Evolutionary conservation across 2,329 filamentous ascomycete species (phyloP).

Genomic region (Pseudopyricularia cyperi): DNA sequence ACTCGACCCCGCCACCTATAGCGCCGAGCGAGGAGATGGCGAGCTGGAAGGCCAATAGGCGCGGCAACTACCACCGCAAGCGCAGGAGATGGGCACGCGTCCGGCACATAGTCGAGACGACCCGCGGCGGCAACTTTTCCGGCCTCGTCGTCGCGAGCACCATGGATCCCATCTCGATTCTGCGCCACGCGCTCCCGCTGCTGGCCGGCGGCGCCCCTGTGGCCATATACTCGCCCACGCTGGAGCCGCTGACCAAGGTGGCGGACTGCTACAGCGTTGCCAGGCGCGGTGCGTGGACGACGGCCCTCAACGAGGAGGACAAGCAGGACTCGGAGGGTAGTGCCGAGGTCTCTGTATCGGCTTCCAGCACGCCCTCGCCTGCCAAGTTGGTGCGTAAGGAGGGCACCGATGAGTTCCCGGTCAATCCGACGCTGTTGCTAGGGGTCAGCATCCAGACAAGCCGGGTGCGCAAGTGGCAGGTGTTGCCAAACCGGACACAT

Average conservation of each 20-base stretch:
- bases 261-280: constrained; percentile 77
- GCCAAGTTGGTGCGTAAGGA: constrained; percentile 38
- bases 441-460: constrained; percentile 72
- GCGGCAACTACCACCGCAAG: constrained; percentile 82
- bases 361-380: constrained; percentile 32
- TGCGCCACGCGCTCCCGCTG: constrained; percentile 65
- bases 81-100: constrained; percentile 67
- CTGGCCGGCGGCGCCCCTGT: constrained; percentile 73
- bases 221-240: constrained; percentile 69
- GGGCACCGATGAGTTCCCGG: constrained; percentile 63
- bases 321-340: background rate
- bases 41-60: constrained; percentile 66
- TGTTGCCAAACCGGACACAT: constrained; percentile 82
- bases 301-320: background rate
- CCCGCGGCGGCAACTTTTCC: constrained; percentile 64
- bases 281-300: constrained; percentile 60
- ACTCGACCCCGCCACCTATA: constrained; percentile 49
- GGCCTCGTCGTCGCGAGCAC: constrained; percentile 70
- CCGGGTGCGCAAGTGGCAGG: constrained; percentile 72
- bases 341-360: constrained; percentile 15
- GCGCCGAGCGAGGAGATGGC: constrained; percentile 49
- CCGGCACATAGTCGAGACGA: constrained; percentile 59
- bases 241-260: constrained; percentile 66
- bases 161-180: constrained; percentile 68
- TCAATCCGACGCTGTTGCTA: constrained; percentile 77